phyloP scores from a whole-genome alignment of 2,329 filamentous ascomycete species.

The Colletotrichum graminicola region DNA sequence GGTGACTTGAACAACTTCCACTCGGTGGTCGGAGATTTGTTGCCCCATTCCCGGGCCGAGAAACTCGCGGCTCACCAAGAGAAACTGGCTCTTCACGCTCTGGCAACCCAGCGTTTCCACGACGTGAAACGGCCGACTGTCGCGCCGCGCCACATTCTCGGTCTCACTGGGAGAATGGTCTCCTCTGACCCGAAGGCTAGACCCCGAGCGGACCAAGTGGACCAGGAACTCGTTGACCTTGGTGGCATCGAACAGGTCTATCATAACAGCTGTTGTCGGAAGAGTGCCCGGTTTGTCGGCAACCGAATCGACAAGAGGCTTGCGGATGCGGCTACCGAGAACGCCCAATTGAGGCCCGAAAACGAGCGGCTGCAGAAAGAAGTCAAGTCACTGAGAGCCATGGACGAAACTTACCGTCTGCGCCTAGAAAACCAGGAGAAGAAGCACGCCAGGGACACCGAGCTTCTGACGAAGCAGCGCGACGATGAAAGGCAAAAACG shows the following conservation, averaged over 20 bases:
- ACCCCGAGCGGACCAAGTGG: constrained; percentile 52
- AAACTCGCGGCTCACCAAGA: constrained; percentile 52
- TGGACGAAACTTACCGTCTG: constrained; percentile 55
- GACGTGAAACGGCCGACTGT: constrained; percentile 55
- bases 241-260: constrained; percentile 63
- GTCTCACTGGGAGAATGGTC: constrained; percentile 54
- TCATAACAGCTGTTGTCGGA: constrained; percentile 59
- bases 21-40: constrained; percentile 44
- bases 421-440: constrained; percentile 54
- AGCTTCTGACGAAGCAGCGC: constrained; percentile 51
- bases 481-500: constrained; percentile 52
- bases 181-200: constrained; percentile 50
- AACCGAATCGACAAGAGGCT: constrained; percentile 54
- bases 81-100: constrained; percentile 51
- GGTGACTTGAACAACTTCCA: constrained; percentile 56
- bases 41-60: constrained; percentile 50
- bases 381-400: constrained; percentile 53
- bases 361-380: constrained; percentile 51
- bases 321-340: constrained; percentile 38
- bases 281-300: constrained; percentile 51
- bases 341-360: constrained; percentile 48
- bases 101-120: constrained; percentile 54
- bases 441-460: constrained; percentile 50
- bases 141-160: constrained; percentile 55
- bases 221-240: constrained; percentile 57